These are phyloP conservation scores for Lasiodiplodia gonubiensis DNA, from an alignment of 2,329 filamentous ascomycete genomes.

Conservation along the genomic window DNA sequence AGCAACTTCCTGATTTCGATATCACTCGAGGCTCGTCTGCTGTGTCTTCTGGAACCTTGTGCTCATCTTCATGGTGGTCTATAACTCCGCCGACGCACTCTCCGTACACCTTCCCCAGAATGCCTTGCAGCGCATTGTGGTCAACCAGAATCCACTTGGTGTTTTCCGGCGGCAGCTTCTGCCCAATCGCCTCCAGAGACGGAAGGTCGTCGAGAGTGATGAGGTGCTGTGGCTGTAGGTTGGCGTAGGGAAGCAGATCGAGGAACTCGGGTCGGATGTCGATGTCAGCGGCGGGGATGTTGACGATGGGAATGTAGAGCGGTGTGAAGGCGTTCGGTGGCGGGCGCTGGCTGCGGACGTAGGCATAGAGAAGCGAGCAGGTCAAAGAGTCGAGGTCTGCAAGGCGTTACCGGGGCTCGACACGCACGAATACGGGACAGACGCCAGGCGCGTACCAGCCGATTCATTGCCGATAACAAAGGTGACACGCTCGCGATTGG, in stretches of 20 bases:
- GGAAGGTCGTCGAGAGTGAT: slow-evolving; percentile 68
- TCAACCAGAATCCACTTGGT: slow-evolving; percentile 78
- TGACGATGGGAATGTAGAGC: slow-evolving; percentile 74
- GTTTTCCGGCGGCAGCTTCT: slow-evolving; percentile 56
- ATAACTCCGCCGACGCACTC: slow-evolving; percentile 67
- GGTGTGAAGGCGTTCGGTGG: slow-evolving; percentile 51
- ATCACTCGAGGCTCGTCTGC: slow-evolving; percentile 65
- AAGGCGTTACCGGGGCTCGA: slow-evolving; percentile 30
- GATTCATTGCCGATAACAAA: slow-evolving; percentile 62
- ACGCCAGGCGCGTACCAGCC: slow-evolving; percentile 44
- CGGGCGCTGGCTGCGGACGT: slow-evolving; percentile 68
- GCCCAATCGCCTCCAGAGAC: slow-evolving; percentile 56
- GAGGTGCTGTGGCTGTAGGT: slow-evolving; percentile 65
- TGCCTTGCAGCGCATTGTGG: slow-evolving; percentile 74
- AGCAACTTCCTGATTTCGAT: slow-evolving; percentile 72
- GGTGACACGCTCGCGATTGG: slow-evolving; percentile 49
- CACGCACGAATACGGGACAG: slow-evolving; percentile 19
- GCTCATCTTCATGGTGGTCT: slow-evolving; percentile 81
- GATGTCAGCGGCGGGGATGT: slow-evolving; percentile 72
- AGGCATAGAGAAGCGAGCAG: slow-evolving; percentile 74
- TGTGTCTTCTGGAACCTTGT: slow-evolving; percentile 54
- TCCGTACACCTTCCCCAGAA: slow-evolving; percentile 61
- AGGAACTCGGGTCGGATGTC: slow-evolving; percentile 74
- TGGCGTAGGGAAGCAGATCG: slow-evolving; percentile 67
- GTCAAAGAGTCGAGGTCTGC: slow-evolving; percentile 82